phyloP scores from a whole-genome alignment of 2,329 filamentous ascomycete genomes.

The Penicillium sp. region DNA sequence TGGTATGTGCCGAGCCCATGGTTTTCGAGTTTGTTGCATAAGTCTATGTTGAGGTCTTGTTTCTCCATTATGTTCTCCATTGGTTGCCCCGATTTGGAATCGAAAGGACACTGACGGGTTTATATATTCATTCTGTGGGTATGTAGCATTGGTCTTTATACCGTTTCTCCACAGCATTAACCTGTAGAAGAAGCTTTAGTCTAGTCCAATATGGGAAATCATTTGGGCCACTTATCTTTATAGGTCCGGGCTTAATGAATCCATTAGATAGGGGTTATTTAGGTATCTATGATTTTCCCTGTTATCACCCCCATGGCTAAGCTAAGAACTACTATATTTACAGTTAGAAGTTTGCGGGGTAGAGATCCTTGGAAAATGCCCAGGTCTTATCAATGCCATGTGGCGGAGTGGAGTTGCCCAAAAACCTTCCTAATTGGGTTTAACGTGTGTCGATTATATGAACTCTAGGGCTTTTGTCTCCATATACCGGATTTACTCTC shows the following conservation, averaged over 20 bases:
- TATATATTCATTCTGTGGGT: background rate
- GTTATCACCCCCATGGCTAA: background rate
- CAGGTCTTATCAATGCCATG: background rate
- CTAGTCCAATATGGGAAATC: background rate
- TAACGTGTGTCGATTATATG: background rate
- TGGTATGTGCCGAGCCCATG: constrained; percentile 4
- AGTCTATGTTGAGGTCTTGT: background rate
- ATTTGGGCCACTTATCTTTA: background rate
- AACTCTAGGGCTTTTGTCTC: too few relatives aligned
- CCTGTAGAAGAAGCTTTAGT: background rate
- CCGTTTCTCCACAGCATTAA: background rate
- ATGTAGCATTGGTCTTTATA: constrained; percentile 2
- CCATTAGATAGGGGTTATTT: background rate
- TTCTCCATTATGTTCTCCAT: background rate
- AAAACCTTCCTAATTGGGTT: background rate
- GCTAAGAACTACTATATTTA: background rate
- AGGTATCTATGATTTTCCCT: background rate
- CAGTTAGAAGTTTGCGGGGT: background rate
- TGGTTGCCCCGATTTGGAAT: background rate
- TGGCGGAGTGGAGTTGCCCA: background rate
- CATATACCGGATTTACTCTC: too few relatives aligned
- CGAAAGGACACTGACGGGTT: background rate
- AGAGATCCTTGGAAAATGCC: background rate
- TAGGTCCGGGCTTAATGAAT: background rate
- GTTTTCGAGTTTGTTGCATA: background rate